Conservation (phyloP, 192 early-diverging fungal species). For the Coemansia sp. region DNA sequence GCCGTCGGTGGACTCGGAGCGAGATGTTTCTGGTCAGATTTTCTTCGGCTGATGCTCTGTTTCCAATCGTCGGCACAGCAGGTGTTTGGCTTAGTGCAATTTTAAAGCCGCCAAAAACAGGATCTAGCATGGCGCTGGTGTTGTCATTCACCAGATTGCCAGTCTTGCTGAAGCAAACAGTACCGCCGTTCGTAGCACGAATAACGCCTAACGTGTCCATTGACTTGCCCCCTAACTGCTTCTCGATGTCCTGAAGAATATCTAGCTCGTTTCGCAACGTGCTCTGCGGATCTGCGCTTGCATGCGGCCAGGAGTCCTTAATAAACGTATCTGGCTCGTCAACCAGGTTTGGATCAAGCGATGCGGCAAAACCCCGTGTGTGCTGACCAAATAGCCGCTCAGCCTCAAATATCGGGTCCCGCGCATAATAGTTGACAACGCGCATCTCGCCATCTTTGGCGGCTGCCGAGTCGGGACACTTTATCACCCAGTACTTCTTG, state of each 20-base stretch:
- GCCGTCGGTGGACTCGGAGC: constrained; percentile 5
- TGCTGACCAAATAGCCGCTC: constrained; percentile 17
- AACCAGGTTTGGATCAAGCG: not conserved
- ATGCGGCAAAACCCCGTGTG: constrained; percentile 18
- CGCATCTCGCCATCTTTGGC: not conserved
- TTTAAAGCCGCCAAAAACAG: not conserved
- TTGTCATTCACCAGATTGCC: not conserved
- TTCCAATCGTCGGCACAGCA: too few relatives aligned
- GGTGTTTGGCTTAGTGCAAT: not conserved
- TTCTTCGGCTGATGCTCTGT: not conserved
- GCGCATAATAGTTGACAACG: constrained; percentile 2
- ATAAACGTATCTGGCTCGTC: constrained; percentile 9
- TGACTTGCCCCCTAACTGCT: not conserved
- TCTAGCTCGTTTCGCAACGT: not conserved
- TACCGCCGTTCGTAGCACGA: not conserved
- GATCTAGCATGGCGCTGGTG: not conserved
- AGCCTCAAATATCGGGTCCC: not conserved
- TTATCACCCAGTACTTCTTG: not conserved
- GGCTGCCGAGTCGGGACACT: not conserved
- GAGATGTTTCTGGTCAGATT: not conserved
- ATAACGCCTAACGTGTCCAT: not conserved
- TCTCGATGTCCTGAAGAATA: not conserved
- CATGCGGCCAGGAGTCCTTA: constrained; percentile 15
- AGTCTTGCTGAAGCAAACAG: not conserved
- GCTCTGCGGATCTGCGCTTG: not conserved